phyloP scores from a whole-genome alignment of 2,329 filamentous ascomycete genomes.

The Scedosporium minutisporum region DNA sequence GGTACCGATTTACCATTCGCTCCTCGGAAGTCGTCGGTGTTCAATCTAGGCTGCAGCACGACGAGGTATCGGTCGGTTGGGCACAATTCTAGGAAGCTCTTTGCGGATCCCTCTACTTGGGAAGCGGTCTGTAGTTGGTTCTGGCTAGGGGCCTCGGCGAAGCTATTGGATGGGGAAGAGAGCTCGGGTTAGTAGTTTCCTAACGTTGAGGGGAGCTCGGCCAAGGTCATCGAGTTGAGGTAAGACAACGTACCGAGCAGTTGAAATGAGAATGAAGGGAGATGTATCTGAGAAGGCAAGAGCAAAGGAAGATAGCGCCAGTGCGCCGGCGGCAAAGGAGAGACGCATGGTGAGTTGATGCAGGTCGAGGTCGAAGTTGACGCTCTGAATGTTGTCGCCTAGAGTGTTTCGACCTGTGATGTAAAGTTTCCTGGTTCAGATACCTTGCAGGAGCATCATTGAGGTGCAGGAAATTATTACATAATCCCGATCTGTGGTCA shows the following conservation, averaged over 20 bases:
- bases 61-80: constrained; percentile 69
- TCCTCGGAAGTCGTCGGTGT: constrained; percentile 53
- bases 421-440: not conserved
- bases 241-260: constrained; percentile 54
- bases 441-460: not conserved
- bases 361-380: not conserved
- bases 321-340: constrained; percentile 37
- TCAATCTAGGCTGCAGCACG: constrained; percentile 66
- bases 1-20: constrained; percentile 25
- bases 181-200: constrained; percentile 11
- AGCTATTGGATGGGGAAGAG: constrained; percentile 16
- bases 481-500: not conserved
- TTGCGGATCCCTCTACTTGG: constrained; percentile 31
- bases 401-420: not conserved
- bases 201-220: not conserved
- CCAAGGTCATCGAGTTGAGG: not conserved
- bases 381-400: constrained; percentile 5
- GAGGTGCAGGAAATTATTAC: not conserved
- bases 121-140: constrained; percentile 36
- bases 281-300: constrained; percentile 77
- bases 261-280: constrained; percentile 83
- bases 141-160: constrained; percentile 22
- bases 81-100: constrained; percentile 52
- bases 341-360: constrained; percentile 37
- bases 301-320: constrained; percentile 47